These are phyloP conservation scores for Hypoxylon sp. DNA, from an alignment of 2,329 filamentous ascomycete species.

Conservation along the genomic window DNA sequence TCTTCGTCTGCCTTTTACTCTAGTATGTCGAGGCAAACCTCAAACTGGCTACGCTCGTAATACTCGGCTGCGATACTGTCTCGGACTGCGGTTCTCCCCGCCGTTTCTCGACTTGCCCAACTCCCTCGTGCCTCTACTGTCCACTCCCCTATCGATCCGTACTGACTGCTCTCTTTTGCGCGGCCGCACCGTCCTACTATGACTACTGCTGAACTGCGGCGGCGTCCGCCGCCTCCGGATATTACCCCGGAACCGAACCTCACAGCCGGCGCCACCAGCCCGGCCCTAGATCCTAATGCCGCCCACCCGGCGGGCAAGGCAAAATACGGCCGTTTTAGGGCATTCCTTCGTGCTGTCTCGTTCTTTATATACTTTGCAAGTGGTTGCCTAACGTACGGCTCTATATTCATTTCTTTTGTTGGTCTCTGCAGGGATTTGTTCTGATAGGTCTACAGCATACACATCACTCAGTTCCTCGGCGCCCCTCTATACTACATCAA, in stretches of 20 bases:
- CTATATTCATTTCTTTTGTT: slow-evolving; percentile 10
- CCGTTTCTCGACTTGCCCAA: slow-evolving; percentile 1
- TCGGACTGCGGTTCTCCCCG: slow-evolving; percentile 1
- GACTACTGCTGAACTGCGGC: slow-evolving; percentile 57
- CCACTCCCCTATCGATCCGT: slow-evolving; percentile 7
- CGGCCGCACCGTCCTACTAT: slow-evolving; percentile 43
- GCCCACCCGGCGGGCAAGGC: slow-evolving; percentile 69
- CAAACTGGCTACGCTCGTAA: slow-evolving; percentile 17
- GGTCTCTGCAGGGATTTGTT: slow-evolving; percentile 40
- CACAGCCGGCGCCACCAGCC: slow-evolving; percentile 39
- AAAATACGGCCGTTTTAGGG: slow-evolving; percentile 65
- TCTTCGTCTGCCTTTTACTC: slow-evolving; percentile 1
- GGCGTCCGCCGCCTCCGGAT: slow-evolving; percentile 48
- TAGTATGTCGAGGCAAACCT: slow-evolving; percentile 24
- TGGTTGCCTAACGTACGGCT: slow-evolving; percentile 65
- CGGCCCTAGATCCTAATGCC: slow-evolving; percentile 44
- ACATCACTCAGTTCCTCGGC: slow-evolving; percentile 81
- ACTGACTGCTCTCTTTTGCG: not conserved
- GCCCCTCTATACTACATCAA: slow-evolving; percentile 82
- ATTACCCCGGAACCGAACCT: slow-evolving; percentile 54
- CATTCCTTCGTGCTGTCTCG: slow-evolving; percentile 66
- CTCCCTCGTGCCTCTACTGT: slow-evolving; percentile 6
- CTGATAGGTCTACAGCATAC: slow-evolving; percentile 65
- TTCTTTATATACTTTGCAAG: slow-evolving; percentile 67
- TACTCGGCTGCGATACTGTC: slow-evolving; percentile 10